These are phyloP conservation scores for Coniochaeta prunicola DNA, from an alignment of 2,329 filamentous ascomycete species.

Conservation along the genomic window DNA sequence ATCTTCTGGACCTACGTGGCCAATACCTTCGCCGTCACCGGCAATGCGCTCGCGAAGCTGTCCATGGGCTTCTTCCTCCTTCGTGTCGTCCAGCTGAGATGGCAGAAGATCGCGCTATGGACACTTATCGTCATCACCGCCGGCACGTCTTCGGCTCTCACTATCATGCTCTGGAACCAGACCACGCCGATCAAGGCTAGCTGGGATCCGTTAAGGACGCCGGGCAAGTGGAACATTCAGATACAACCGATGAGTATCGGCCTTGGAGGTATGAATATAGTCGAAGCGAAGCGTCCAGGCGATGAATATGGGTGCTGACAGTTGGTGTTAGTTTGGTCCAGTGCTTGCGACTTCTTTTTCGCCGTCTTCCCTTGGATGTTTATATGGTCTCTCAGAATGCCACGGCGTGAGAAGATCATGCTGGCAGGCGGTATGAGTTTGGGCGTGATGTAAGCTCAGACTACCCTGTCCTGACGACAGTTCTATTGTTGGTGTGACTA, in stretches of 20 bases:
- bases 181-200: constrained; percentile 25
- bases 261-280: constrained; percentile 21
- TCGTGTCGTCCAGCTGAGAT: constrained; percentile 25
- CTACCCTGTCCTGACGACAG: not conserved
- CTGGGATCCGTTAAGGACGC: constrained; percentile 27
- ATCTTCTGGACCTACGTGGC: constrained; percentile 31
- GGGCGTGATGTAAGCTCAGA: constrained; percentile 27
- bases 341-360: constrained; percentile 30
- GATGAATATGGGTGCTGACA: not conserved
- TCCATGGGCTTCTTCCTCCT: constrained; percentile 31
- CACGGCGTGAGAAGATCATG: constrained; percentile 35
- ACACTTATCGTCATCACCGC: constrained; percentile 21
- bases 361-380: constrained; percentile 35
- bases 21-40: constrained; percentile 27
- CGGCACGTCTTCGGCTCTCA: constrained; percentile 22
- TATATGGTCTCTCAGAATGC: constrained; percentile 36
- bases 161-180: constrained; percentile 30
- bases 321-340: constrained; percentile 23
- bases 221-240: constrained; percentile 24
- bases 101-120: constrained; percentile 27
- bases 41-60: constrained; percentile 30
- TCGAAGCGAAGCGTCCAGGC: not conserved
- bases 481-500: constrained; percentile 9
- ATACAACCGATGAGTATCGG: constrained; percentile 29
- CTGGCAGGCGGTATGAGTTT: constrained; percentile 33